Evolutionary conservation across 257 asterid genomes (phyloP).

Genomic region (Solanum peruvianum): DNA sequence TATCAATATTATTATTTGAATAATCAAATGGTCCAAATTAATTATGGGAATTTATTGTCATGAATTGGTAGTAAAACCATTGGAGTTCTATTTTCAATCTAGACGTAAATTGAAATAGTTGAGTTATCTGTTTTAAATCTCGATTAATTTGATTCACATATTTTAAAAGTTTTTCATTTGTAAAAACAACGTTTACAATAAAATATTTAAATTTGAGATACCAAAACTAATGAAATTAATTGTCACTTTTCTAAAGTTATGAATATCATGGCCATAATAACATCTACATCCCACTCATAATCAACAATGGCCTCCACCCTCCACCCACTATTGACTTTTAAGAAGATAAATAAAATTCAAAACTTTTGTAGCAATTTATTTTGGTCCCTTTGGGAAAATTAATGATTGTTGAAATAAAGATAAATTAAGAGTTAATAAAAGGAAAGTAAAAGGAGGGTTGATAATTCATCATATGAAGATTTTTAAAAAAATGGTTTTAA

Average conservation of each 20-base stretch:
- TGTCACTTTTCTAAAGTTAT: background rate
- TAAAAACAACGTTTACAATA: accelerated
- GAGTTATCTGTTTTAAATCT: background rate
- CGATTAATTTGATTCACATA: background rate
- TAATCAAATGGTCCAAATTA: background rate
- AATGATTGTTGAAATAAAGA: background rate
- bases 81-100: background rate
- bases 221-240: background rate
- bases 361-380: background rate
- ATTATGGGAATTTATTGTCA: background rate
- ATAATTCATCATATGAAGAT: background rate
- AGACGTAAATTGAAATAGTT: background rate
- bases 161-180: background rate
- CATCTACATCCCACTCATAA: background rate
- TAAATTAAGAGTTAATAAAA: background rate
- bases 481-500: background rate
- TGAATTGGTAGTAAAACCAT: background rate
- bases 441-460: background rate
- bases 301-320: background rate
- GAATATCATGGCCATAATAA: background rate
- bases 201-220: background rate
- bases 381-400: background rate
- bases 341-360: background rate
- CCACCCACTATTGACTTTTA: background rate
- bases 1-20: background rate